Evolutionary conservation across 2,329 filamentous ascomycete genomes (phyloP), one percentile per base, ranked within the genome.

Genomic region (Fusarium bactridioides): DNA sequence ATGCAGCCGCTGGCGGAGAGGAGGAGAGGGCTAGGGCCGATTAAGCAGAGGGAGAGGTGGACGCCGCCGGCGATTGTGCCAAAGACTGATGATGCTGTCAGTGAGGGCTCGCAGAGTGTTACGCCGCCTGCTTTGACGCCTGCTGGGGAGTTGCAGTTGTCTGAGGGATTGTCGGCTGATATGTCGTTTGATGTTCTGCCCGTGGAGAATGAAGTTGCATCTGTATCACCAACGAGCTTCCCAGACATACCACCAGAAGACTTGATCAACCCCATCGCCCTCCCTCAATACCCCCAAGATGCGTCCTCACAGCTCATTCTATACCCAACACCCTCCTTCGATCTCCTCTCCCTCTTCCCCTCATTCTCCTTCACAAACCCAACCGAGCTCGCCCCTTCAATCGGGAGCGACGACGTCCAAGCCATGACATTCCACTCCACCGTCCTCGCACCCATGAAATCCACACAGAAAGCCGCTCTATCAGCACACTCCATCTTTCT

Each of bases 371-470:
- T 66, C 38, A 66, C 61, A 7, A 38, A 44, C 11, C 61, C 64
- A 40, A 44, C 61, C 4, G 27, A 58, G 16, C 38, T 61, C 2
- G 64, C 64, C 10, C 64, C 64, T 5, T 59, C 61, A 21, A 66
- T 66, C 2, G 61, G 64, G 0, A 66, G 61, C 19, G 44, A 66
- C n/a, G 64, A 66, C 5, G 64, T 66, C 4, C 64, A 66, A 35
- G 64, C 64, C 1, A 66, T 66, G 64, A 59, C 64, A 10, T 66
- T 66, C 11, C 64, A 66, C 18, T 66, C 64, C 5, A 66, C 61
- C 4, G 23, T 66, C 25, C 43, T 66, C 4, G 64, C 64, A 3
- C 61, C 64, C n/a, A 66, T 66, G 64, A 66, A 66, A 13, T 66
- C 64, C 2, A 66, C 64, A 1, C 64, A 61, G 27, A 58, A 33